Evolutionary conservation across 140 eudicot species (phyloP).

Genomic region (Bidens hawaiensis): DNA sequence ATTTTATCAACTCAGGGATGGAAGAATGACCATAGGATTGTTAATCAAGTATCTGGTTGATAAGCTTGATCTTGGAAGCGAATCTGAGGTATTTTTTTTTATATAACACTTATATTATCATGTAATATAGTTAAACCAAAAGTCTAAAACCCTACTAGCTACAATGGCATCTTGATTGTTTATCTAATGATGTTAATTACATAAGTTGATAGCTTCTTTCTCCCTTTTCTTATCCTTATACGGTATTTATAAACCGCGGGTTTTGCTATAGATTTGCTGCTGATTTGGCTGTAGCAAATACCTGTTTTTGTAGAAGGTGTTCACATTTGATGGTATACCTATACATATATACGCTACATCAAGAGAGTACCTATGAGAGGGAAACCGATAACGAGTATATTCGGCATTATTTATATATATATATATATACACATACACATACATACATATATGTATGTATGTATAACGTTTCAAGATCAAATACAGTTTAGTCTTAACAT

Average conservation of each 20-base stretch:
- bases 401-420: background rate
- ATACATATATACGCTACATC: background rate
- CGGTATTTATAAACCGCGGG: no score
- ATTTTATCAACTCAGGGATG: slow-evolving; percentile 45
- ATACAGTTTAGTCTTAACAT: no score
- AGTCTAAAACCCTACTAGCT: background rate
- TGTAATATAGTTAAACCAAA: background rate
- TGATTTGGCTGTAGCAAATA: no score
- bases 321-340: background rate
- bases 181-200: background rate
- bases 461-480: no score
- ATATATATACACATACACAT: background rate
- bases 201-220: background rate
- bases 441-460: background rate
- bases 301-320: no score
- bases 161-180: background rate
- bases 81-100: slow-evolving; percentile 65
- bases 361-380: background rate
- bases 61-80: slow-evolving; percentile 71
- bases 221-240: no score
- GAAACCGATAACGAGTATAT: background rate
- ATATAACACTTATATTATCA: background rate
- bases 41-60: slow-evolving; percentile 76
- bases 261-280: no score
- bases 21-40: slow-evolving; percentile 74